Base-by-base conservation (phyloP, 2,329 filamentous ascomycete species). In the Aureobasidium namibiae region DNA sequence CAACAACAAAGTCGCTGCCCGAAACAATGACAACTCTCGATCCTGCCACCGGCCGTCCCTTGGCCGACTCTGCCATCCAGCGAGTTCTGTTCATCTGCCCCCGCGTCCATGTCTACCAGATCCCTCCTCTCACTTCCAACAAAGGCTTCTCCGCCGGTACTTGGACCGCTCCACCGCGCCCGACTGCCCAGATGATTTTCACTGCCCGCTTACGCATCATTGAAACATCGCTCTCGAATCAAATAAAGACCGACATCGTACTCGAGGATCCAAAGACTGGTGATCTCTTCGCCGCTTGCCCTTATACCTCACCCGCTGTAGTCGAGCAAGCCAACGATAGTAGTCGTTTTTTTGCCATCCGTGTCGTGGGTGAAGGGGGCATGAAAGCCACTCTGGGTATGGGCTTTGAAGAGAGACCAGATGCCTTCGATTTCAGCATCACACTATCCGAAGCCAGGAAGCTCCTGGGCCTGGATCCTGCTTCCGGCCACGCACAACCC, bases 371-470 rank as follows among this genome's bases (percentile, higher is more conserved):
- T 62, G 86, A 85, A 36, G 81, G 82, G 41, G 86, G 88, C 1
- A 80, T 86, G 65, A 92, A 90, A 71, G 90, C 91, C 11, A 82
- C 88, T 46, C 75, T 96, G 61, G 90, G 91, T 10, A 83, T 95
- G 64, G 91, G 90, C 10, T 95, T 95, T 69, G 90, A 95, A 76
- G 90, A 95, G 72, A 79, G 91, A 52, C 85, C 83, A 67, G 89
- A 92, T 66, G 89, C 91, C 1, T 92, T 95, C 66, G 90, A 96
- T 70, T 91, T 95, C 67, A 83, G 84, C 62, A 87, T 95, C 54
- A 83, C 87, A 16, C 75, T 95, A 70, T 88, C 92, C 72, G 90
- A 94, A 71, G 87, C 86, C 21, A 78, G 87, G 66, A 87, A 88
- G 72, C 82, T 84, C 1, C 72, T 92, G 7, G 86, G 84, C 0